These are phyloP conservation scores for Lentinula novae-zelandiae DNA, from an alignment of 1,284 basidiomycete species.

Conservation along the genomic window DNA sequence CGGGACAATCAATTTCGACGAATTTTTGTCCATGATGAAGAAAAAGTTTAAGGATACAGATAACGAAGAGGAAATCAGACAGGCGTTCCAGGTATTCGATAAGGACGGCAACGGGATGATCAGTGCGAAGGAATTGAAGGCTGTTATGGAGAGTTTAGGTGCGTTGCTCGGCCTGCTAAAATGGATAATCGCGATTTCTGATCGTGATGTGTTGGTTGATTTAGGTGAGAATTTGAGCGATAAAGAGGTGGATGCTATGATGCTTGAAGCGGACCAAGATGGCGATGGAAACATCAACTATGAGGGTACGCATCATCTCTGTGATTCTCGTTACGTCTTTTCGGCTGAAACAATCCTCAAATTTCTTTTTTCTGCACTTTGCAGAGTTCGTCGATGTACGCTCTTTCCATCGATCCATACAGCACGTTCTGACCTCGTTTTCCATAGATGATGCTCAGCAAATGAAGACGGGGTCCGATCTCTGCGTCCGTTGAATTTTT, in stretches of 20 bases:
- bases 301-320: conserved; percentile 38
- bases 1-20: conserved; percentile 86
- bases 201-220: background rate
- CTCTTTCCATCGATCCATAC: background rate
- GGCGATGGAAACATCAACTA: conserved; percentile 80
- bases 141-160: conserved; percentile 80
- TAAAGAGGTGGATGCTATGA: conserved; percentile 87
- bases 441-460: conserved; percentile 7
- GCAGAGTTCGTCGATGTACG: conserved; percentile 59
- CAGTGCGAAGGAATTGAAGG: conserved; percentile 77
- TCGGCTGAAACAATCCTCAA: background rate
- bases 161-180: conserved; percentile 24
- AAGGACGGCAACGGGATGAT: conserved; percentile 84
- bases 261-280: conserved; percentile 85
- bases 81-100: conserved; percentile 82
- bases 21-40: conserved; percentile 90
- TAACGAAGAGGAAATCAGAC: conserved; percentile 72
- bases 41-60: conserved; percentile 89
- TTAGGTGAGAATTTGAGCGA: conserved; percentile 81
- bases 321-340: background rate
- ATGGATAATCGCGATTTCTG: background rate
- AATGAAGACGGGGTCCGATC: background rate
- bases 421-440: background rate
- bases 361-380: background rate
- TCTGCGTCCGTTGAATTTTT: no score